Conservation (phyloP, 768 basidiomycete genomes). For the Naganishia randhawae region DNA sequence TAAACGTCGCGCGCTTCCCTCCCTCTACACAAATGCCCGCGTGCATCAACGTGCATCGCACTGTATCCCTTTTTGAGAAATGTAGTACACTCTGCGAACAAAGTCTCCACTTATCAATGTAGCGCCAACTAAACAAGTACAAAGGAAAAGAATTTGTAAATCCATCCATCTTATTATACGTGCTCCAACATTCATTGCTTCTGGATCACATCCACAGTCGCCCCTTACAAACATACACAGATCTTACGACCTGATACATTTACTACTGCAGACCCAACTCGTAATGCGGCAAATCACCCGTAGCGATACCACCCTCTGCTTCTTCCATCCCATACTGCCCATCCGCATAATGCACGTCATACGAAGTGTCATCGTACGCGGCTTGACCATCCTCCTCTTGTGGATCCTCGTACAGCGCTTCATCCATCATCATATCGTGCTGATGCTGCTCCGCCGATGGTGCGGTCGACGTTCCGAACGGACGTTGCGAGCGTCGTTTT, state of each 20-base stretch:
- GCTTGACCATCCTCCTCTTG: neutral
- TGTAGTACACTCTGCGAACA: neutral
- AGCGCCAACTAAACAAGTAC: neutral
- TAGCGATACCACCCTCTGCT: neutral
- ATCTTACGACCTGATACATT: neutral
- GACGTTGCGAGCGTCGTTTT: conserved; percentile 22
- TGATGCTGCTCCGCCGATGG: neutral
- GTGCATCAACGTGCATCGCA: no score
- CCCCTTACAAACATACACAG: no score
- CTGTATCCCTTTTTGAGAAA: conserved; percentile 2
- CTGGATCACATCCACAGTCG: no score
- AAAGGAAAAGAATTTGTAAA: neutral
- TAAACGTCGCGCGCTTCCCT: neutral
- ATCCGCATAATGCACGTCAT: neutral
- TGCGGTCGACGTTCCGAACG: neutral
- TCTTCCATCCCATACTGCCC: neutral
- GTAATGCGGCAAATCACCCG: conserved; percentile 11
- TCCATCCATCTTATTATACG: no score
- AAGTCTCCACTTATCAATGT: neutral
- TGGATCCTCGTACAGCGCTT: neutral
- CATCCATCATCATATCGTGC: conserved; percentile 5
- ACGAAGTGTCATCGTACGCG: neutral
- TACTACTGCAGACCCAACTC: conserved; percentile 7
- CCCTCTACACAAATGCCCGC: no score
- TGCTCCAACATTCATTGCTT: no score